Base-by-base conservation (phyloP, 768 basidiomycete genomes). In the Mycena galopus region DNA sequence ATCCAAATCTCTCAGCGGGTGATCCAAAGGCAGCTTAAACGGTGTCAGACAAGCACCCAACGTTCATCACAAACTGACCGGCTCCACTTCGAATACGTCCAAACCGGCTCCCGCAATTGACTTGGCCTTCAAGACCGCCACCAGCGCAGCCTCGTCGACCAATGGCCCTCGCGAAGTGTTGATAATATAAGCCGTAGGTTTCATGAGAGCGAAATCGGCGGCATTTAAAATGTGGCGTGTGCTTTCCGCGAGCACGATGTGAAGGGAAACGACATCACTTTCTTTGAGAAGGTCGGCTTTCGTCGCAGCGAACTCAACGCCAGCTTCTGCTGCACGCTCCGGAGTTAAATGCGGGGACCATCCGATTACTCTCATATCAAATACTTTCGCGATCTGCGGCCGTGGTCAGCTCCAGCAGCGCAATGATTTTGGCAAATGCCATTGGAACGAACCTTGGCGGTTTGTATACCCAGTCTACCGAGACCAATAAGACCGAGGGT, bases 101-200 rank as follows among this genome's bases (percentile, higher is more conserved):
- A 93, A 77, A 0, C 89, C 92, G 0, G 88, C 91, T 0, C 90
- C 92, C 3, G 86, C 85, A 39, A 93, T 90, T 53, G 72, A 81
- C 47, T 83, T 84, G 37, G 85, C 77, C 67, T 84, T 78, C 69
- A 92, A 77, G 3, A 82, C 84, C 5, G 88, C 79, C 11, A 92
- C 69, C 37, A 94, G 77, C 0, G 88, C 92, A 0, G 61, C 73
- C 74, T 92, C 92, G 65, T 93, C 88, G 6, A 94, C 86, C 23
- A 94, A 77, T 3, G 90, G 90, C 0, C 93, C 92, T 65, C 92
- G 80, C 3, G 89, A 89, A 0, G 92, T 92, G 76, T 93, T 94
- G 77, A 93, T 86, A 65, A 93, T 82, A 75, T 90, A 85, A 0
- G 91, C 86, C 3, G 88, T 84, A 0, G 86, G 81, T 76, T 91